Conservation (phyloP, 2,329 filamentous ascomycete species). For the Elsinoe necatrix region DNA sequence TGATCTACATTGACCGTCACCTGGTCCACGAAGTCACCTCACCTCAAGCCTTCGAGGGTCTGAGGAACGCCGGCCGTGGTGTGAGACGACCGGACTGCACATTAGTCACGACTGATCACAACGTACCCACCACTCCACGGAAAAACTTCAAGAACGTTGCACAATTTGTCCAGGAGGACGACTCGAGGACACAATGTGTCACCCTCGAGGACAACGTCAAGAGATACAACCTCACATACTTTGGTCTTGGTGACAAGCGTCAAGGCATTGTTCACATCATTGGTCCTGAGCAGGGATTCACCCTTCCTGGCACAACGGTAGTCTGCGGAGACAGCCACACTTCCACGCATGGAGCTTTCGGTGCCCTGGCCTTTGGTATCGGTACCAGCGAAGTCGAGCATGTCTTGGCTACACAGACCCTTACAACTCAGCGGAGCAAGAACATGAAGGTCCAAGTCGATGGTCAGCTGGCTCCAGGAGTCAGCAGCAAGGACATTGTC, state of each 20-base stretch:
- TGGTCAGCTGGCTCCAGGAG: slow-evolving; percentile 78
- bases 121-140: slow-evolving; percentile 83
- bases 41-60: slow-evolving; percentile 94
- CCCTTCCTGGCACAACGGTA: slow-evolving; percentile 89
- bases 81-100: slow-evolving; percentile 95
- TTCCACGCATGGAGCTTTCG: slow-evolving; percentile 94
- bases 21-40: slow-evolving; percentile 98
- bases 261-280: slow-evolving; percentile 99
- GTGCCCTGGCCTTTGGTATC: slow-evolving; percentile 89
- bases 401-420: slow-evolving; percentile 89
- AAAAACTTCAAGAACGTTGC: slow-evolving; percentile 91
- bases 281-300: slow-evolving; percentile 97
- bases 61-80: slow-evolving; percentile 77
- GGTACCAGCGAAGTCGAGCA: slow-evolving; percentile 98
- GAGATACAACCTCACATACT: slow-evolving; percentile 93
- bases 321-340: slow-evolving; percentile 98
- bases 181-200: slow-evolving; percentile 86
- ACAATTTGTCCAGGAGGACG: slow-evolving; percentile 88
- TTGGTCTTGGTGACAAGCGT: slow-evolving; percentile 89
- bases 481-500: slow-evolving; percentile 92
- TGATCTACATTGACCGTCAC: slow-evolving; percentile 94
- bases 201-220: slow-evolving; percentile 97
- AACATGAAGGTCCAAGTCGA: slow-evolving; percentile 98
- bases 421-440: slow-evolving; percentile 91
- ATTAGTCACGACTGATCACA: slow-evolving; percentile 92